Conservation (phyloP, 1,139 yeast species). For the Debaryomyces nepalensis region DNA sequence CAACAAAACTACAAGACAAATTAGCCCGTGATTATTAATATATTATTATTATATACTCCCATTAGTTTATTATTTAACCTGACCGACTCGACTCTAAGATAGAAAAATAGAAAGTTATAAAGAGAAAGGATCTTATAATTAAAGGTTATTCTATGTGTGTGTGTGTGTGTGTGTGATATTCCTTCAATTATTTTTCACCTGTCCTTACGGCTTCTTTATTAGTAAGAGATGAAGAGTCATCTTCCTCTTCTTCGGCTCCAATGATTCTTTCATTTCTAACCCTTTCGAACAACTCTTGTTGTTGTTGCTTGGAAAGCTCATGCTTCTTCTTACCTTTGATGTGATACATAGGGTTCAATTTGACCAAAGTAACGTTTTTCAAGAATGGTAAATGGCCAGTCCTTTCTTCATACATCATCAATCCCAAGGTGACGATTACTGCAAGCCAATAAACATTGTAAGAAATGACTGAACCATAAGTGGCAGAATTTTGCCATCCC, state of each 20-base stretch:
- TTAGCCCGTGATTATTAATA: slow-evolving; percentile 9
- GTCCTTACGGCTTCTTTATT: background rate
- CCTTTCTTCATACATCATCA: slow-evolving; percentile 76
- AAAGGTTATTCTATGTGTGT: slow-evolving; percentile 4
- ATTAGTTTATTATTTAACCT: slow-evolving; percentile 5
- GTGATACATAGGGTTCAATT: slow-evolving; percentile 75
- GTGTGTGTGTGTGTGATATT: slow-evolving; percentile 11
- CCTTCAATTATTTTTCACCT: slow-evolving; percentile 1
- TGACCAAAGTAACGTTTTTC: slow-evolving; percentile 54
- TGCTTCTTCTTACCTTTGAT: slow-evolving; percentile 68
- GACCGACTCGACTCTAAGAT: slow-evolving; percentile 11
- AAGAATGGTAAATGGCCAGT: slow-evolving; percentile 44
- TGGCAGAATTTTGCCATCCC: slow-evolving; percentile 58
- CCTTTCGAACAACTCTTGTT: slow-evolving; percentile 56
- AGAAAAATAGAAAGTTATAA: background rate
- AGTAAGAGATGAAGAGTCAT: background rate
- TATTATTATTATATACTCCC: slow-evolving; percentile 6
- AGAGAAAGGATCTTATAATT: background rate
- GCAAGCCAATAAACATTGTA: slow-evolving; percentile 84
- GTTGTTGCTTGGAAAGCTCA: slow-evolving; percentile 58
- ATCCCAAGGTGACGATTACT: slow-evolving; percentile 55
- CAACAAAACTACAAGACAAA: background rate
- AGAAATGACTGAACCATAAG: slow-evolving; percentile 82
- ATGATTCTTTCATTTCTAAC: slow-evolving; percentile 29
- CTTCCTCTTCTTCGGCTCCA: slow-evolving; percentile 4